Conservation (phyloP, 78 protist genomes). For the Dictyostelium citrinum region DNA sequence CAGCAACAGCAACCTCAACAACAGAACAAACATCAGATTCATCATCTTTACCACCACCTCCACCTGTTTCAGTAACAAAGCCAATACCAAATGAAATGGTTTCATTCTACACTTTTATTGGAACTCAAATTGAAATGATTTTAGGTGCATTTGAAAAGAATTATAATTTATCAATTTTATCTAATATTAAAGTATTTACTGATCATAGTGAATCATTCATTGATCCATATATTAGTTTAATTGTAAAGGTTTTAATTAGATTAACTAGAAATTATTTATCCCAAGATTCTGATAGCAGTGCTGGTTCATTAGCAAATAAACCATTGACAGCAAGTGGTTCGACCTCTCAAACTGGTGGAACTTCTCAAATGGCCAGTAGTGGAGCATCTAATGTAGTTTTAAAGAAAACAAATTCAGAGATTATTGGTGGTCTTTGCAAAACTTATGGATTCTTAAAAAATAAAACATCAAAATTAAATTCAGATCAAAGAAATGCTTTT, state of each 20-base stretch:
- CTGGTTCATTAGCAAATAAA: neutral
- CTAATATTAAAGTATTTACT: neutral
- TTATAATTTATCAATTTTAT: neutral
- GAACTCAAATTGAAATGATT: neutral
- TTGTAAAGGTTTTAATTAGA: constrained; percentile 10
- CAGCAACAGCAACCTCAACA: neutral
- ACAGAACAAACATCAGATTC: neutral
- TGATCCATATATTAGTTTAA: neutral
- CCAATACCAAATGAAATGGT: neutral
- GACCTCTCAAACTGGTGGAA: neutral
- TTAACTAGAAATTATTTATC: constrained; percentile 23
- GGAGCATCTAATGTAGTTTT: neutral
- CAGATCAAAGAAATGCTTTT: constrained; percentile 68
- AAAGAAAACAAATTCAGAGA: constrained; percentile 19
- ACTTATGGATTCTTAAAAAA: constrained; percentile 28
- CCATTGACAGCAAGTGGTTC: neutral
- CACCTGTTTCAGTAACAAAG: neutral
- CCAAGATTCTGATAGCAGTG: neutral
- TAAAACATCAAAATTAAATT: neutral
- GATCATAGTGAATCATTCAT: constrained; percentile 28
- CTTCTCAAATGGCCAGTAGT: neutral
- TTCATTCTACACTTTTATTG: constrained; percentile 6
- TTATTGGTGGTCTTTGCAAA: constrained; percentile 2
- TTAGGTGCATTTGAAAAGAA: constrained; percentile 30
- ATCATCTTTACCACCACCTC: neutral